Percentiles rank a stretch among this genome's conserved stretches.
These are phyloP conservation scores for Combretum micranthum DNA, from an alignment of 345 rosid genomes.

Conservation along the genomic window DNA sequence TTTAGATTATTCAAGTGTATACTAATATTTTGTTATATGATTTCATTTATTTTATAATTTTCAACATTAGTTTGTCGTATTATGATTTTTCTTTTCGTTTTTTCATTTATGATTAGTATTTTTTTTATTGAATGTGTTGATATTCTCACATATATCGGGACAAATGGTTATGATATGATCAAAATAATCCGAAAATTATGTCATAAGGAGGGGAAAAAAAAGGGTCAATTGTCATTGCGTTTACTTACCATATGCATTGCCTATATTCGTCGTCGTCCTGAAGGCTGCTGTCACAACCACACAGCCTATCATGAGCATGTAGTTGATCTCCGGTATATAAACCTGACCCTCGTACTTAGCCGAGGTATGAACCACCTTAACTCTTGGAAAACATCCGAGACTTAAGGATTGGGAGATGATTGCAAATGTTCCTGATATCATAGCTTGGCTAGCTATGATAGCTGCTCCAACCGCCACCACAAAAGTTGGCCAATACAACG, in stretches of 20 bases:
- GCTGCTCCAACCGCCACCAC: slow-evolving; percentile 70
- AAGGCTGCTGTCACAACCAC: slow-evolving; percentile 44
- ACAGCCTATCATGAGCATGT: slow-evolving; percentile 62
- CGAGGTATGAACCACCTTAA: slow-evolving; percentile 75
- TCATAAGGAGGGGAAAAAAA: no score
- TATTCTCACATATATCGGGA: no score
- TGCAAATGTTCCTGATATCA: slow-evolving; percentile 72
- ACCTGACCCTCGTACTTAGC: slow-evolving; percentile 73
- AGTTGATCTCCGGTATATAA: slow-evolving; percentile 81
- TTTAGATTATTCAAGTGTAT: no score
- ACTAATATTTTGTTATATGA: no score
- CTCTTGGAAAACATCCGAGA: slow-evolving; percentile 75
- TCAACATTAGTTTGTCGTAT: no score
- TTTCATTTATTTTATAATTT: no score
- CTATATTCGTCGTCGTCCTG: slow-evolving; percentile 50
- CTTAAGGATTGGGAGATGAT: slow-evolving; percentile 53
- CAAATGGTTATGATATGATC: no score
- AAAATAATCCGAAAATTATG: no score
- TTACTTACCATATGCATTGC: slow-evolving; percentile 65
- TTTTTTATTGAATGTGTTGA: no score
- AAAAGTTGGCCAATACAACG: slow-evolving; percentile 74
- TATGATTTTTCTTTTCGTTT: no score
- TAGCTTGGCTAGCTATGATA: slow-evolving; percentile 81
- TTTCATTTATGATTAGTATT: no score
- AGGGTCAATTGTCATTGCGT: no score